phyloP scores from a whole-genome alignment of 148 eudicot species.

The Dysphania ambrosioides region DNA sequence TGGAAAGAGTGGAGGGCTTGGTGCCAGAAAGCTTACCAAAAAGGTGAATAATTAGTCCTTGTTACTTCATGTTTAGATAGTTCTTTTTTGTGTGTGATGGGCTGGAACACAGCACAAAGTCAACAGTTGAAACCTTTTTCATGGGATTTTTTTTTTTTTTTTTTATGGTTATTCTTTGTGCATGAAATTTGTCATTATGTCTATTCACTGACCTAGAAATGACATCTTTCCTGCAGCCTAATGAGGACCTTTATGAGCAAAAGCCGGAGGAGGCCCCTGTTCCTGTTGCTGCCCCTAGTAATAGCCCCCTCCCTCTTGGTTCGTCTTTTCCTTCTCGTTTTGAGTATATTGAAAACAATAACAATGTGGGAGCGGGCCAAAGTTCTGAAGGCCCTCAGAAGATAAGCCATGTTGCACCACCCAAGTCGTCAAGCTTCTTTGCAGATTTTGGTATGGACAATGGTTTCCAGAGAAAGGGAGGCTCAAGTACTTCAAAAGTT shows the following conservation, averaged over 20 bases:
- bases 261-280: slow-evolving; percentile 87
- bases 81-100: background rate
- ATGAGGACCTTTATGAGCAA: slow-evolving; percentile 88
- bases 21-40: slow-evolving; percentile 81
- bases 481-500: slow-evolving; percentile 64
- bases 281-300: slow-evolving; percentile 61
- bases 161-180: background rate
- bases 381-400: slow-evolving; percentile 54
- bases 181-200: background rate
- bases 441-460: slow-evolving; percentile 93
- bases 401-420: slow-evolving; percentile 68
- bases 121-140: background rate
- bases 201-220: background rate
- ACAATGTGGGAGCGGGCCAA: slow-evolving; percentile 50
- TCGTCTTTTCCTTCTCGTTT: slow-evolving; percentile 74
- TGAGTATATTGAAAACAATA: slow-evolving; percentile 68
- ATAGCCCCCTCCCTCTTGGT: slow-evolving; percentile 39
- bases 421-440: slow-evolving; percentile 81
- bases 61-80: background rate
- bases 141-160: too few relatives aligned
- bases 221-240: slow-evolving; percentile 52
- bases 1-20: slow-evolving; percentile 89
- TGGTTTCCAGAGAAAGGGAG: slow-evolving; percentile 61
- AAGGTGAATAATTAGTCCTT: slow-evolving; percentile 46
- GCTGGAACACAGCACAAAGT: background rate